A percentile compares a stretch with the other conserved stretches of the same genome.
These are phyloP conservation scores for Pichia cactophila DNA, from an alignment of 1,139 yeast genomes.

Conservation along the genomic window DNA sequence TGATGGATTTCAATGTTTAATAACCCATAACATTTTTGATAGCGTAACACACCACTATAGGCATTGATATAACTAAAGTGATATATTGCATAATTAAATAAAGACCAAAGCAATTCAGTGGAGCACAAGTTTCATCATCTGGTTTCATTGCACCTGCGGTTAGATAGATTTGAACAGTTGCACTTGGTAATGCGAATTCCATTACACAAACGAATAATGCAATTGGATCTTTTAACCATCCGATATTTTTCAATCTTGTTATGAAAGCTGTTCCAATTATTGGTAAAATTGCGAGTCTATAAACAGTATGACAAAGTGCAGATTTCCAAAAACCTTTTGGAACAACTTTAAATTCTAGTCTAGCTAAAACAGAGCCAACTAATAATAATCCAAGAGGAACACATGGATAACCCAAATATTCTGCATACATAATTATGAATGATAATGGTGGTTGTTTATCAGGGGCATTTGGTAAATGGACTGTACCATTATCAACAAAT, in stretches of 20 bases:
- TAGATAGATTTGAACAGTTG: conserved; percentile 77
- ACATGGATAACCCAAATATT: conserved; percentile 76
- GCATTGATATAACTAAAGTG: conserved; percentile 51
- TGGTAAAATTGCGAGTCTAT: conserved; percentile 50
- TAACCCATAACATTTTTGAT: conserved; percentile 30
- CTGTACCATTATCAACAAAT: conserved; percentile 45
- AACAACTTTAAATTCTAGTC: conserved; percentile 53
- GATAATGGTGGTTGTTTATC: conserved; percentile 76
- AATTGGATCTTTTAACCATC: conserved; percentile 55
- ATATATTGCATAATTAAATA: conserved; percentile 64
- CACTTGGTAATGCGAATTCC: conserved; percentile 76
- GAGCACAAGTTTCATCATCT: conserved; percentile 50
- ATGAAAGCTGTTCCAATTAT: conserved; percentile 58
- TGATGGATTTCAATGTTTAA: background rate
- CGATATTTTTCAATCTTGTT: conserved; percentile 36
- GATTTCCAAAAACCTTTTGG: conserved; percentile 77
- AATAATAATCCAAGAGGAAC: conserved; percentile 80
- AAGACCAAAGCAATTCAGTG: conserved; percentile 78
- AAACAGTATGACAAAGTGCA: conserved; percentile 36
- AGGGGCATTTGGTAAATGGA: conserved; percentile 60
- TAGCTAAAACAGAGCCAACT: conserved; percentile 77
- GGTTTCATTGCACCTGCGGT: conserved; percentile 77
- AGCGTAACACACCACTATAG: conserved; percentile 57
- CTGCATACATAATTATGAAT: conserved; percentile 67
- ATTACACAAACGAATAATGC: conserved; percentile 63